Conservation (phyloP, 192 early-diverging fungal species). For the Coemansia sp. region DNA sequence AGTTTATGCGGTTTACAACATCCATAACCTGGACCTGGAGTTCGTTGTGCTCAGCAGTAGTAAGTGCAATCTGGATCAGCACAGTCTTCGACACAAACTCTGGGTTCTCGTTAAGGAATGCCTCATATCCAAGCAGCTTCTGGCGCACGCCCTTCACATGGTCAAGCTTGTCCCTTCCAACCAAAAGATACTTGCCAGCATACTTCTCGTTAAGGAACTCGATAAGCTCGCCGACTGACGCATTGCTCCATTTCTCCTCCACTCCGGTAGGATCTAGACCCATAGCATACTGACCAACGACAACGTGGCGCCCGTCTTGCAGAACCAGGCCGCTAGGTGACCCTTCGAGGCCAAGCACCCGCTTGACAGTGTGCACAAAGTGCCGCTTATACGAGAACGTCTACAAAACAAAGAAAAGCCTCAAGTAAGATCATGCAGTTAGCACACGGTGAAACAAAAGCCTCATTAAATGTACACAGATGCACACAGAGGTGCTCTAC, state of each 20-base stretch:
- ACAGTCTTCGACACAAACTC: slow-evolving; percentile 92
- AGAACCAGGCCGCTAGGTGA: slow-evolving; percentile 82
- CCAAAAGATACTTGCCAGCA: slow-evolving; percentile 88
- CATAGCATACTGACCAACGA: slow-evolving; percentile 93
- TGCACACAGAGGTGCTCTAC: background rate
- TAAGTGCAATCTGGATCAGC: slow-evolving; percentile 90
- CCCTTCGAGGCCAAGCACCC: slow-evolving; percentile 83
- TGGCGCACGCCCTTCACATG: slow-evolving; percentile 94
- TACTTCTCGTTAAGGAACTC: slow-evolving; percentile 80
- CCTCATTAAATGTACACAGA: background rate
- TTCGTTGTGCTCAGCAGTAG: slow-evolving; percentile 90
- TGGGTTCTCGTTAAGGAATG: slow-evolving; percentile 80
- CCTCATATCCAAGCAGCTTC: slow-evolving; percentile 90
- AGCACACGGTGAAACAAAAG: no score
- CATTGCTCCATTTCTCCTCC: slow-evolving; percentile 66
- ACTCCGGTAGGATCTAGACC: slow-evolving; percentile 82
- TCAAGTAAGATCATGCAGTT: background rate
- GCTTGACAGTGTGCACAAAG: slow-evolving; percentile 85
- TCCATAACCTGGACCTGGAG: slow-evolving; percentile 82
- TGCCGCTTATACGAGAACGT: slow-evolving; percentile 92
- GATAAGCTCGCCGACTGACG: slow-evolving; percentile 74
- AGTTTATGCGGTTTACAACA: slow-evolving; percentile 90
- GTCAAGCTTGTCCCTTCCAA: slow-evolving; percentile 95
- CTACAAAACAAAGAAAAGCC: slow-evolving; percentile 41
- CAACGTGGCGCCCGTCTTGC: slow-evolving; percentile 67